Conservation (phyloP, 2,329 filamentous ascomycete genomes). For the Ascochyta viciae-villosae region DNA sequence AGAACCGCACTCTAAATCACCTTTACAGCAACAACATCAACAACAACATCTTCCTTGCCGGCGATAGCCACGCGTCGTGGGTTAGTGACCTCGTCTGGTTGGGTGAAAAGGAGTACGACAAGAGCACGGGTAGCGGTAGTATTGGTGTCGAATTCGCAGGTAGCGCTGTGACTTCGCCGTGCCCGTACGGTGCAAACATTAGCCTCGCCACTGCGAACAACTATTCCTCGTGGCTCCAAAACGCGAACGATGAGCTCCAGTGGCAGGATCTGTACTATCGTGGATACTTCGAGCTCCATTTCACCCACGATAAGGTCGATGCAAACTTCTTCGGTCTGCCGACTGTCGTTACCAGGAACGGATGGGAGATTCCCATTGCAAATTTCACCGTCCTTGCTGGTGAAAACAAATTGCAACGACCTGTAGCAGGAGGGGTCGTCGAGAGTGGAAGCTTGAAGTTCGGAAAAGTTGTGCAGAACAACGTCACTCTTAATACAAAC, state of each 20-base stretch:
- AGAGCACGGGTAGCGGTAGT: conserved; percentile 48
- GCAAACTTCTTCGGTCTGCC: conserved; percentile 71
- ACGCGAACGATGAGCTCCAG: conserved; percentile 68
- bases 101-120: conserved; percentile 51
- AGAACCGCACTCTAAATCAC: conserved; percentile 72
- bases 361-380: conserved; percentile 70
- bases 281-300: conserved; percentile 72
- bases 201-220: conserved; percentile 60
- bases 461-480: conserved; percentile 47
- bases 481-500: conserved; percentile 42
- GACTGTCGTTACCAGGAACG: conserved; percentile 65
- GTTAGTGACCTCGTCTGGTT: conserved; percentile 56
- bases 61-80: conserved; percentile 73
- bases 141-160: conserved; percentile 65
- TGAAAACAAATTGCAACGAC: conserved; percentile 64
- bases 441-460: conserved; percentile 65
- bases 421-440: conserved; percentile 58
- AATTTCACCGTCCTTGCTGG: conserved; percentile 73
- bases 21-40: conserved; percentile 72
- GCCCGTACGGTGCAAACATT: conserved; percentile 66
- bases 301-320: conserved; percentile 61
- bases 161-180: conserved; percentile 68
- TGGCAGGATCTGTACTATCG: conserved; percentile 79
- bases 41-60: conserved; percentile 77
- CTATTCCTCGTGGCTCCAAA: conserved; percentile 39